These are phyloP conservation scores for Gastrolobium villosum DNA, from an alignment of 306 rosid genomes.

Conservation along the genomic window DNA sequence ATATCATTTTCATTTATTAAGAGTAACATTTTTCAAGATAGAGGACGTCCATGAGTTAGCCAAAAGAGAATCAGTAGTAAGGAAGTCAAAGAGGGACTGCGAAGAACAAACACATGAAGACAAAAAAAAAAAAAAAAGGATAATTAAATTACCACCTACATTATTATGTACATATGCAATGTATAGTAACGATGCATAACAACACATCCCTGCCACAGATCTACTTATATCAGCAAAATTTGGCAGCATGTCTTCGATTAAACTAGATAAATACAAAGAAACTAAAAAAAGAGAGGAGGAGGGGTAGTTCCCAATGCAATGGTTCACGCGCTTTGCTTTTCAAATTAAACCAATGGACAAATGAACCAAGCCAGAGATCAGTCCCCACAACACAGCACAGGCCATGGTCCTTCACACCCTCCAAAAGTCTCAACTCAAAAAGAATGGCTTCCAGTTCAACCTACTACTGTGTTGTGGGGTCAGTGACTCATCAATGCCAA, in stretches of 20 bases:
- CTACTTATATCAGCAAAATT: constrained; percentile 61
- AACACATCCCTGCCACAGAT: constrained; percentile 55
- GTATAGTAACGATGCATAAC: constrained; percentile 51
- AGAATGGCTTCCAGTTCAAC: constrained; percentile 32
- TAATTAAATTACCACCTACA: constrained; percentile 28
- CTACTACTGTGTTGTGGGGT: constrained; percentile 30
- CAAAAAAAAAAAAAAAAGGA: background rate
- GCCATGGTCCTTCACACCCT: constrained; percentile 19
- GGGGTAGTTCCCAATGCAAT: constrained; percentile 47
- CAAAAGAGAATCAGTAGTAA: background rate
- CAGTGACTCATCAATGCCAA: background rate
- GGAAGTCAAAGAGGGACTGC: background rate
- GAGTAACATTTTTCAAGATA: too few relatives aligned
- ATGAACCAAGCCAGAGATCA: constrained; percentile 23
- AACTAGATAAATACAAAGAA: constrained; percentile 7
- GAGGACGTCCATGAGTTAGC: too few relatives aligned
- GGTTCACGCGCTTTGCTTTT: constrained; percentile 55
- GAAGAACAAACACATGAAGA: background rate
- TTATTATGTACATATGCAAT: constrained; percentile 45
- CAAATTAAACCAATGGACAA: constrained; percentile 42
- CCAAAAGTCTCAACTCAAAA: background rate
- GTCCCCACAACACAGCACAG: constrained; percentile 30
- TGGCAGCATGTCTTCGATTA: constrained; percentile 31
- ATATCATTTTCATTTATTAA: too few relatives aligned
- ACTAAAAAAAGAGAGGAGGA: background rate